These are phyloP conservation scores for Wickerhamiella sergipiensis DNA, from an alignment of 805 yeast genomes.

Conservation along the genomic window DNA sequence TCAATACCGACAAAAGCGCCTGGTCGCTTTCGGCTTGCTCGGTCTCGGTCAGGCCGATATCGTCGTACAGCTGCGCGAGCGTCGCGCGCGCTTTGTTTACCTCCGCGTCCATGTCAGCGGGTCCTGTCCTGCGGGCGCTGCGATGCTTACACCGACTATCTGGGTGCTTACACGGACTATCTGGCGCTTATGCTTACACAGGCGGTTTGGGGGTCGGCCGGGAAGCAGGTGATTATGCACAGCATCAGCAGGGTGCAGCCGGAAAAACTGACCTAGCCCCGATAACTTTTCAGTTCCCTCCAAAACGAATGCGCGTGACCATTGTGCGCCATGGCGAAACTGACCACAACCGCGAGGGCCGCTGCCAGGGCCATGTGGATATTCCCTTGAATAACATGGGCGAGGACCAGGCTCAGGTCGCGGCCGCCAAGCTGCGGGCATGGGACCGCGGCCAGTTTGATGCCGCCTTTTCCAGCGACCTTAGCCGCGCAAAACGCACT, in stretches of 20 bases:
- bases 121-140: neutral
- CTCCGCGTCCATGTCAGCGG: neutral
- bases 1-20: neutral
- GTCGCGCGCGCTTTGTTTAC: neutral
- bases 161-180: too few relatives aligned
- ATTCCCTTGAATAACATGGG: conserved; percentile 15
- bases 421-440: conserved; percentile 5
- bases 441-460: conserved; percentile 9
- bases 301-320: conserved; percentile 9
- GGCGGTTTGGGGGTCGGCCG: too few relatives aligned
- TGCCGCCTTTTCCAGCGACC: conserved; percentile 13
- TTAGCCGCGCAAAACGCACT: conserved; percentile 14
- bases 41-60: neutral
- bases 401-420: conserved; percentile 13
- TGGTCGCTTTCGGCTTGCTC: neutral
- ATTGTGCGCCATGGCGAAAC: conserved; percentile 19
- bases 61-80: neutral
- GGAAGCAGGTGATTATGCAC: neutral
- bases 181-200: too few relatives aligned
- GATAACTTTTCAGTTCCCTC: neutral
- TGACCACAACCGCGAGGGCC: conserved; percentile 10
- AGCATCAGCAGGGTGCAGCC: neutral
- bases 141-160: too few relatives aligned
- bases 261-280: neutral
- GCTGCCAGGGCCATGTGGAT: conserved; percentile 17